phyloP scores from a whole-genome alignment of 352 stramenopile genomes.

The Globisporangium nodosum region DNA sequence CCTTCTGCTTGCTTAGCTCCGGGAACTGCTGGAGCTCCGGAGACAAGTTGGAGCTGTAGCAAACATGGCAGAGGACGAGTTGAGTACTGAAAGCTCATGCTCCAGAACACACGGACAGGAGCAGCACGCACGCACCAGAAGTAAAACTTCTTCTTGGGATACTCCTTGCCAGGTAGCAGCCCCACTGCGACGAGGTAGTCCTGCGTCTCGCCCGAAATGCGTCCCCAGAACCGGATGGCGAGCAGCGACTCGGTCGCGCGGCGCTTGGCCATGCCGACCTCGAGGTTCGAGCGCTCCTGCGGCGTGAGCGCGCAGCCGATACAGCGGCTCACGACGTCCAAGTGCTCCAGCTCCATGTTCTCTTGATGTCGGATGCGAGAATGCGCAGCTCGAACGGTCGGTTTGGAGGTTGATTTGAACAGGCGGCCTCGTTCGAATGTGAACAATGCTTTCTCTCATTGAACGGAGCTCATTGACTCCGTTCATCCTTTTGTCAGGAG shows the following conservation, averaged over 20 bases:
- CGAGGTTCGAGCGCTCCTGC: slow-evolving; percentile 72
- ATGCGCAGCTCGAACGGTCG: background rate
- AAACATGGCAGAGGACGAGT: background rate
- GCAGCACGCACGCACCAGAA: slow-evolving; percentile 42
- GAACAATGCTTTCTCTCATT: no score
- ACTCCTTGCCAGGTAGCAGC: slow-evolving; percentile 49
- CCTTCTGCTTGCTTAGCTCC: slow-evolving; percentile 57
- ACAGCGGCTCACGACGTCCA: slow-evolving; percentile 68
- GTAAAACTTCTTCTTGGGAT: slow-evolving; percentile 84
- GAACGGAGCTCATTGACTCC: no score
- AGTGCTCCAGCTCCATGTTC: slow-evolving; percentile 67
- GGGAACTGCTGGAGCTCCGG: slow-evolving; percentile 78
- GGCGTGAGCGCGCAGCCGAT: slow-evolving; percentile 61
- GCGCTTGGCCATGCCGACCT: slow-evolving; percentile 69
- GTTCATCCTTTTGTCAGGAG: no score
- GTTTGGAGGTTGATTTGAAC: background rate
- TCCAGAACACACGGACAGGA: background rate
- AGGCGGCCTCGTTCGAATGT: no score
- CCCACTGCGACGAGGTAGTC: slow-evolving; percentile 70
- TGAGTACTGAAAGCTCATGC: background rate
- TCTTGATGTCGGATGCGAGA: background rate
- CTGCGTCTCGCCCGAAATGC: slow-evolving; percentile 46
- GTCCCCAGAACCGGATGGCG: slow-evolving; percentile 72
- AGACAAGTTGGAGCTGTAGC: slow-evolving; percentile 58
- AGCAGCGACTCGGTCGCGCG: slow-evolving; percentile 51